Conservation (phyloP, 1,284 basidiomycete species). For the Marasmius tenuissimus region DNA sequence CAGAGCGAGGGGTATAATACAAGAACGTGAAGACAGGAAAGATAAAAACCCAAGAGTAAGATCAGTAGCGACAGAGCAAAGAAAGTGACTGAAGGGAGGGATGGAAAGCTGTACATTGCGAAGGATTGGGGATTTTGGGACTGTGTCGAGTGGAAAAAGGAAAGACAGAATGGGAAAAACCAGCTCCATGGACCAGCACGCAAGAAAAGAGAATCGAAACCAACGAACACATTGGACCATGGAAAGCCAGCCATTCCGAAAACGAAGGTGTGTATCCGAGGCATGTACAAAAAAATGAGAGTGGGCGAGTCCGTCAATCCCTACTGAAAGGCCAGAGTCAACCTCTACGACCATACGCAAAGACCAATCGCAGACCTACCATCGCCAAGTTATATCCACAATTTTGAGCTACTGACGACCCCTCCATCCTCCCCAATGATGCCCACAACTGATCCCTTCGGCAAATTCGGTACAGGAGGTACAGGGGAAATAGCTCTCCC, state of each 20-base stretch:
- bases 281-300: neutral
- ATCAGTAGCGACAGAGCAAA: too few species aligned
- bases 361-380: neutral
- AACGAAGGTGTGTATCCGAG: neutral
- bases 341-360: neutral
- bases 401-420: neutral
- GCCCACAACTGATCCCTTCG: conserved; percentile 15
- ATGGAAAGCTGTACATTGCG: too few species aligned
- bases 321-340: neutral
- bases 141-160: neutral
- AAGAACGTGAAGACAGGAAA: too few species aligned
- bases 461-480: conserved; percentile 49
- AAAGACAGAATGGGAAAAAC: neutral
- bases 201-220: neutral
- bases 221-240: neutral
- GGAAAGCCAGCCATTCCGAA: neutral
- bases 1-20: too few species aligned
- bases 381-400: neutral
- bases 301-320: neutral
- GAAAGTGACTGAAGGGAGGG: too few species aligned
- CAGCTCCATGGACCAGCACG: neutral
- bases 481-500: conserved; percentile 10
- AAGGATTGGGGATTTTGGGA: too few species aligned
- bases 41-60: too few species aligned
- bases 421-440: neutral